These are phyloP conservation scores for Isoetes engelmannii DNA, from an alignment of 83 land plant genomes.

Conservation along the genomic window DNA sequence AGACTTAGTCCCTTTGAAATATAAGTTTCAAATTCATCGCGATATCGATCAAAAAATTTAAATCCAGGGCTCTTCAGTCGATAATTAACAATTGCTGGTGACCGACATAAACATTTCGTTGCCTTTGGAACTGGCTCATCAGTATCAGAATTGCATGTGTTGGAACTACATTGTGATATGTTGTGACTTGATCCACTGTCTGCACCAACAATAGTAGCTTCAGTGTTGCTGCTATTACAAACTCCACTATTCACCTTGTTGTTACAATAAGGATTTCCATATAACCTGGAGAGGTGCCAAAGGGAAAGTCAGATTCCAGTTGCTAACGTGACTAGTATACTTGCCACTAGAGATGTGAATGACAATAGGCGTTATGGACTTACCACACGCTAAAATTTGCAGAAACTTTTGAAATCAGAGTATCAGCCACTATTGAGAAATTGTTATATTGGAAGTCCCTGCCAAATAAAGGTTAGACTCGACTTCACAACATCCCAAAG, in stretches of 20 bases:
- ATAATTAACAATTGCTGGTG: slow-evolving; percentile 51
- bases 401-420: slow-evolving; percentile 26
- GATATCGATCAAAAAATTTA: slow-evolving; percentile 12
- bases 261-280: slow-evolving; percentile 55
- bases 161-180: slow-evolving; percentile 10
- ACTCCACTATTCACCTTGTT: slow-evolving; percentile 18
- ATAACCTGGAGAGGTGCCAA: slow-evolving; percentile 35
- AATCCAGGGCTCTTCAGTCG: slow-evolving; percentile 74
- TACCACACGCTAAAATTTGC: slow-evolving; percentile 40
- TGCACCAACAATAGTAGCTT: neutral
- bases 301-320: neutral
- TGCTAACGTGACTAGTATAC: neutral
- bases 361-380: neutral
- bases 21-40: slow-evolving; percentile 1
- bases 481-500: too few species aligned
- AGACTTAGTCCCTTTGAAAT: slow-evolving; percentile 20
- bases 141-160: slow-evolving; percentile 28
- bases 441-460: slow-evolving; percentile 63
- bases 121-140: slow-evolving; percentile 31
- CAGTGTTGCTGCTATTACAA: slow-evolving; percentile 24
- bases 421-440: slow-evolving; percentile 26
- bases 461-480: slow-evolving; percentile 14
- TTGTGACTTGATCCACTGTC: slow-evolving; percentile 10
- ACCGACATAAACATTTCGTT: slow-evolving; percentile 44
- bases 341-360: neutral